Percentiles rank a stretch among this genome's conserved stretches.
Evolutionary conservation across 2,329 filamentous ascomycete genomes (phyloP).

Genomic region (Bipolaris bicolor): DNA sequence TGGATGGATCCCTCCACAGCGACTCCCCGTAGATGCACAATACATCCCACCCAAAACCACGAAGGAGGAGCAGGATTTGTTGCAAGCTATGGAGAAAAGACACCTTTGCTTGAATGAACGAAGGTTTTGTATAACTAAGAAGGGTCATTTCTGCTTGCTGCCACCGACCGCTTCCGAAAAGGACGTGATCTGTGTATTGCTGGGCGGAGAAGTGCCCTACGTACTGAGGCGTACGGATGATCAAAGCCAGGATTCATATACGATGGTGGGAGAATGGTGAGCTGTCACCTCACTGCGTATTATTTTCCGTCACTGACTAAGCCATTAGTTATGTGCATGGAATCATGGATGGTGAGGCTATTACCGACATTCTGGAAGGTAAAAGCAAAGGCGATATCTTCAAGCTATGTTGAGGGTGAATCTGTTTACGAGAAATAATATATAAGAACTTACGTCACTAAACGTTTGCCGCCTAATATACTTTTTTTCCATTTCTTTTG

Average conservation of each 20-base stretch:
- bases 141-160: constrained; percentile 1
- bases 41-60: background rate
- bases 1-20: background rate
- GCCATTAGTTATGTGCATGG: constrained; percentile 4
- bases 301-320: background rate
- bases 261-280: constrained; percentile 1
- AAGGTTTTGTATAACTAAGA: constrained; percentile 1
- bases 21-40: background rate
- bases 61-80: background rate
- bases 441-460: too few relatives aligned
- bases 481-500: too few relatives aligned
- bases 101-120: background rate
- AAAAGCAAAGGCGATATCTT: background rate
- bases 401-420: background rate
- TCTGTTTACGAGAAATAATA: background rate
- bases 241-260: background rate
- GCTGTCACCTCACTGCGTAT: background rate
- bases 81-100: background rate
- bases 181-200: constrained; percentile 1
- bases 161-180: background rate
- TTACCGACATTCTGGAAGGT: background rate
- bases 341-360: constrained; percentile 4
- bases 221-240: background rate
- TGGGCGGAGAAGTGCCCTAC: constrained; percentile 3
- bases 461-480: too few relatives aligned